Evolutionary conservation across 495 filamentous ascomycete species (phyloP).

Genomic region (Aspergillus wentii): DNA sequence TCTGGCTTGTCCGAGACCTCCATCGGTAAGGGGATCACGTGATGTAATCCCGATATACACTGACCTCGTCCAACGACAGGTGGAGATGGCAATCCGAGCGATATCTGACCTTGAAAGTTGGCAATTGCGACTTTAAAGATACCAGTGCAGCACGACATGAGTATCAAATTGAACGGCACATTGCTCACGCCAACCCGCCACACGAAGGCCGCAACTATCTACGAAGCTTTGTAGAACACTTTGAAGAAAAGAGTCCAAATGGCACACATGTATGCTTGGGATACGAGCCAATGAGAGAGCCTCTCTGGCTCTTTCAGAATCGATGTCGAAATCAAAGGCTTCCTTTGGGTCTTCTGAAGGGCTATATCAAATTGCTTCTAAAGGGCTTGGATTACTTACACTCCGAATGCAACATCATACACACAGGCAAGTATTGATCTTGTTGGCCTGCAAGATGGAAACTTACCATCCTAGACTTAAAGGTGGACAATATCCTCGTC

Average conservation of each 20-base stretch:
- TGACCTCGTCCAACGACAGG: background rate
- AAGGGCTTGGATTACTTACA: background rate
- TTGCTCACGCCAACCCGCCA: background rate
- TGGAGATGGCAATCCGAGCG: background rate
- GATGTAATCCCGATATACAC: too few species aligned
- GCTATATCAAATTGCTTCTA: background rate
- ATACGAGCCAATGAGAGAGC: background rate
- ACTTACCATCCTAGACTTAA: conserved; percentile 5
- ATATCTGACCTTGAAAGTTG: background rate
- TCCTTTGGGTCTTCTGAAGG: background rate
- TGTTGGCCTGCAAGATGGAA: too few species aligned
- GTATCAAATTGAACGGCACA: background rate
- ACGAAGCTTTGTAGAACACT: background rate
- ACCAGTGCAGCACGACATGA: background rate
- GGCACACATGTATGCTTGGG: background rate
- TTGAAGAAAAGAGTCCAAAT: background rate
- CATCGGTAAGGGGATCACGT: too few species aligned
- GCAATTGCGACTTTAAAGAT: background rate
- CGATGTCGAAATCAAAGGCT: background rate
- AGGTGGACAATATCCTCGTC: conserved; percentile 8
- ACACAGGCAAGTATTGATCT: background rate
- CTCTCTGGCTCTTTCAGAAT: background rate
- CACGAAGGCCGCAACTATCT: background rate
- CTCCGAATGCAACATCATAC: background rate
- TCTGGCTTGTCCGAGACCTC: background rate